Percentiles rank a stretch among this genome's conserved stretches.
phyloP scores from a whole-genome alignment of 176 grass and related monocot genomes.

The Cocos nucifera region DNA sequence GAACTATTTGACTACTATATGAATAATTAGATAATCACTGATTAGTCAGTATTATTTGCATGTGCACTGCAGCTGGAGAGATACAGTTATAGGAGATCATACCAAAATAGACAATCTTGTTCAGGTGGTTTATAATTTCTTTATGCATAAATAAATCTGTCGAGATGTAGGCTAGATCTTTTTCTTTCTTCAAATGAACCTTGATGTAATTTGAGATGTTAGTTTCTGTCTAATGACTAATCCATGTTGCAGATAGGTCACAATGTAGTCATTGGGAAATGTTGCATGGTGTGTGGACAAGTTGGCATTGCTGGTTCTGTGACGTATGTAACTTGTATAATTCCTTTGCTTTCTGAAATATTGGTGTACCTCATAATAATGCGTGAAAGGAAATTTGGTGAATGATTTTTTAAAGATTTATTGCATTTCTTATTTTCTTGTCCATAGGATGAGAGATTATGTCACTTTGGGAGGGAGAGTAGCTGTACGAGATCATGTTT shows the following conservation, averaged over 20 bases:
- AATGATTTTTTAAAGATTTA: too few relatives aligned
- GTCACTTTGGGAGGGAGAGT: slow-evolving; percentile 63
- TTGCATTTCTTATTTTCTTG: background rate
- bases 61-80: slow-evolving; percentile 60
- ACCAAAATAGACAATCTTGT: slow-evolving; percentile 98
- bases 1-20: too few relatives aligned
- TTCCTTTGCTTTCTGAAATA: slow-evolving; percentile 7
- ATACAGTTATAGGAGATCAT: slow-evolving; percentile 67
- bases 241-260: slow-evolving; percentile 70
- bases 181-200: background rate
- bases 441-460: slow-evolving; percentile 45
- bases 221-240: background rate
- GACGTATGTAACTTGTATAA: slow-evolving; percentile 34
- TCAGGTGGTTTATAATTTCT: slow-evolving; percentile 33
- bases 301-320: slow-evolving; percentile 85
- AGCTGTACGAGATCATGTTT: slow-evolving; percentile 54
- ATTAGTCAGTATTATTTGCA: background rate
- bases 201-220: background rate
- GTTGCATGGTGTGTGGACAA: slow-evolving; percentile 90
- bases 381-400: too few relatives aligned
- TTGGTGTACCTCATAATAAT: background rate
- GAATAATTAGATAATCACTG: too few relatives aligned
- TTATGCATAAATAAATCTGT: background rate
- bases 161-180: too few relatives aligned
- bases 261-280: slow-evolving; percentile 79